Base-by-base conservation (phyloP, 257 asterid genomes). In the Dorcoceras hygrometricum region DNA sequence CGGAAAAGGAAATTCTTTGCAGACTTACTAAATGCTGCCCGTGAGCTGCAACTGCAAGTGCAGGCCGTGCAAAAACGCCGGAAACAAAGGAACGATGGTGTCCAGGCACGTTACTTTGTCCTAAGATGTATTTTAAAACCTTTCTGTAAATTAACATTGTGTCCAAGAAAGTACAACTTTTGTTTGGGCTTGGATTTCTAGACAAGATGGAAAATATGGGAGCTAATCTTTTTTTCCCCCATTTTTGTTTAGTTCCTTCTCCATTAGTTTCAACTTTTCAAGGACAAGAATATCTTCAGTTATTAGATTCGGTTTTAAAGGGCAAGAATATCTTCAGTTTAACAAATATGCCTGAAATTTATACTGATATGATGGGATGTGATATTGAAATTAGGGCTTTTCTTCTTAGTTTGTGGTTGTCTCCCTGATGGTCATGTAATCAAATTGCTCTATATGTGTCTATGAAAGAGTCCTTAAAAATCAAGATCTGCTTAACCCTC, bases 11-110 rank as follows among this genome's bases (percentile, higher is more conserved):
- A 84, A 79, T 94, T 94, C 73, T 94, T 90, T 57, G 82, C 89
- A 46, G 99, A 90, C 79, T 82, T 94, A 76, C 90, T 88, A 55
- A 88, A 88, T 81, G 92, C 89, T 69, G 95, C 85, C 55, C 96
- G 99, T 59, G 99, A 94, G 78, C 87, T 90, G 73, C 99, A 90
- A 73, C 76, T 85, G 75, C 97, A 87, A 79, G 84, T 88, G 55
- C 97, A 85, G 76, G 96, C 96, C 77, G 72, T 85, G 80, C 99
- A 94, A 81, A 94, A 85, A 75, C 87, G 96, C 28, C 78, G 99
- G 58, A 94, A 90, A 77, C 99, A 90, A 74, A 88, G 96, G 72
- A 90, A 87, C 73, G 99, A 94, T 75, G 91, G 93, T 73, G 93
- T 94, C 76, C 99, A 94, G 95, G 99, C 71, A 84, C 3, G 89